phyloP scores from a whole-genome alignment of 352 stramenopile genomes.

The Globisporangium middletonii region DNA sequence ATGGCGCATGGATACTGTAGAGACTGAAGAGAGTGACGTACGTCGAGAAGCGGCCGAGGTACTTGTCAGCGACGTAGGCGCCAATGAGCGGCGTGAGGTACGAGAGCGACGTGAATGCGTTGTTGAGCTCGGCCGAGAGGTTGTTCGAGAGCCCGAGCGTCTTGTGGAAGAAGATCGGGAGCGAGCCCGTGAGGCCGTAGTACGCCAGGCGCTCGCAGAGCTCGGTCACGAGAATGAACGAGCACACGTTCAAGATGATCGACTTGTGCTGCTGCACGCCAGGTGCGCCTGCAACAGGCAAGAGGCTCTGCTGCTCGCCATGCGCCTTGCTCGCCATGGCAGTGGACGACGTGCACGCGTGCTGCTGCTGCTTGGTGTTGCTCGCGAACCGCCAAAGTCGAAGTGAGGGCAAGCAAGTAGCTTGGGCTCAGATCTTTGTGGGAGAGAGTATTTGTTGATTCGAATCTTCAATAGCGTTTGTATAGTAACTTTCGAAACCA shows the following conservation, averaged over 20 bases:
- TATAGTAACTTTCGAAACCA: too few species aligned
- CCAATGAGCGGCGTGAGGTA: slow-evolving; percentile 81
- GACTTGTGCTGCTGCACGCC: slow-evolving; percentile 33
- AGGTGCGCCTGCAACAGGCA: slow-evolving; percentile 6
- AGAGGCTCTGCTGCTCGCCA: slow-evolving; percentile 9
- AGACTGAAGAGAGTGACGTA: slow-evolving; percentile 14
- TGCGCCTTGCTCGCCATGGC: neutral
- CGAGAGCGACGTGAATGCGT: slow-evolving; percentile 77
- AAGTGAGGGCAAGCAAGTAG: too few species aligned
- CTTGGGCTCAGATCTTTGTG: too few species aligned
- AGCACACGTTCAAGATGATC: slow-evolving; percentile 83
- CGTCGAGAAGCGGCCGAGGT: slow-evolving; percentile 76
- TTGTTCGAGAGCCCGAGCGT: slow-evolving; percentile 73
- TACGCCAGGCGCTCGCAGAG: slow-evolving; percentile 83
- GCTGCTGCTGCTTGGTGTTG: too few species aligned
- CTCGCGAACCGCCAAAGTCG: too few species aligned
- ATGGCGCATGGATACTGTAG: neutral
- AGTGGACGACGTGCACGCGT: too few species aligned
- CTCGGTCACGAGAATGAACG: slow-evolving; percentile 85
- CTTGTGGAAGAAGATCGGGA: slow-evolving; percentile 87
- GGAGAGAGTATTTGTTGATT: too few species aligned
- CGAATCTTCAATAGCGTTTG: too few species aligned
- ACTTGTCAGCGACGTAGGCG: slow-evolving; percentile 73
- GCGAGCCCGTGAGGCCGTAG: slow-evolving; percentile 74
- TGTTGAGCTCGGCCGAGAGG: slow-evolving; percentile 83